A percentile compares a stretch with the other conserved stretches of the same genome.
Evolutionary conservation across 331 rosid species (phyloP).

Genomic region (Acacia concinna): DNA sequence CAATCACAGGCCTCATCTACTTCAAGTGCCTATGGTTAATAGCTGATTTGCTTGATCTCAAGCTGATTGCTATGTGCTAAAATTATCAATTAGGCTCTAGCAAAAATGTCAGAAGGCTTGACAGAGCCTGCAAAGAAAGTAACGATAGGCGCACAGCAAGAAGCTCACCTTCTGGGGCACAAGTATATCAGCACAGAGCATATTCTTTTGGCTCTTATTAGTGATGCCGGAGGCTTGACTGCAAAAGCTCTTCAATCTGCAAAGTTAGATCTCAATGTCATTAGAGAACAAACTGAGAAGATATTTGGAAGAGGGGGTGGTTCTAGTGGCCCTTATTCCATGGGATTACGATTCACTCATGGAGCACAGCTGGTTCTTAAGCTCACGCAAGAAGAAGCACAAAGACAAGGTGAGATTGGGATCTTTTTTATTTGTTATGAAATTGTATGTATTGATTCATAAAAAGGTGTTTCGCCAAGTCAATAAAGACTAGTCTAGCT

Average conservation of each 20-base stretch:
- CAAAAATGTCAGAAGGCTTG: slow-evolving; percentile 69
- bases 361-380: slow-evolving; percentile 70
- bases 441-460: background rate
- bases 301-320: slow-evolving; percentile 67
- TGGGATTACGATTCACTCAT: slow-evolving; percentile 62
- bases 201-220: slow-evolving; percentile 67
- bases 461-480: background rate
- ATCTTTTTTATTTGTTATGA: background rate
- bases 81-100: background rate
- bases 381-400: slow-evolving; percentile 62
- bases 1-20: background rate
- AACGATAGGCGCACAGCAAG: slow-evolving; percentile 65
- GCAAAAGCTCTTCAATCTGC: slow-evolving; percentile 68
- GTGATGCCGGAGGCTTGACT: slow-evolving; percentile 64
- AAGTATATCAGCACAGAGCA: slow-evolving; percentile 79
- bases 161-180: slow-evolving; percentile 70
- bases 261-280: slow-evolving; percentile 66
- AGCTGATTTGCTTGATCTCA: background rate
- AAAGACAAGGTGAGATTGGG: slow-evolving; percentile 45
- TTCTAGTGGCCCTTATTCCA: slow-evolving; percentile 52
- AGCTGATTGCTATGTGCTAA: background rate
- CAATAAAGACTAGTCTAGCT: background rate
- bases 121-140: slow-evolving; percentile 61
- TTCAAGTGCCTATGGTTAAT: background rate
- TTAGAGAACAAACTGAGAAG: slow-evolving; percentile 64